Evolutionary conservation across 83 land plant species (phyloP).

Genomic region (Diphasiastrum complanatum): DNA sequence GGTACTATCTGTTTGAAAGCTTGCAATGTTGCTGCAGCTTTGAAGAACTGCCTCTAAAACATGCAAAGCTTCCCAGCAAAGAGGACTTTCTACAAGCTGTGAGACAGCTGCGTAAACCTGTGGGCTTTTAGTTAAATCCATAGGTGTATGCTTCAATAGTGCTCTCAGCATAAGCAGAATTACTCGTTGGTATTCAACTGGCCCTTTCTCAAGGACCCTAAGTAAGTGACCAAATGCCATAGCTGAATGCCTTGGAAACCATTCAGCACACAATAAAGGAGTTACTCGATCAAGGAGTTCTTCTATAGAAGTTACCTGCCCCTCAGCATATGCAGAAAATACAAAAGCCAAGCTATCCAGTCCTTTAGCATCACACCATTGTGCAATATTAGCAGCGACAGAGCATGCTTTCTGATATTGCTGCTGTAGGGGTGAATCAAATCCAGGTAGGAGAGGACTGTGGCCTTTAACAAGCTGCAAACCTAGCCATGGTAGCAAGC

Average conservation of each 20-base stretch:
- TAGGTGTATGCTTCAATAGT: slow-evolving; percentile 79
- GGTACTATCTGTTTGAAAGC: slow-evolving; percentile 33
- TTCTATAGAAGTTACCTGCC: slow-evolving; percentile 51
- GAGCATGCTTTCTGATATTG: slow-evolving; percentile 90
- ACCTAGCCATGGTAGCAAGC: slow-evolving; percentile 91
- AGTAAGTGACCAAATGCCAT: slow-evolving; percentile 94
- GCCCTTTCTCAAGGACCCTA: slow-evolving; percentile 86
- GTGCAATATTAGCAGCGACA: slow-evolving; percentile 75
- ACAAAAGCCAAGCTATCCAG: slow-evolving; percentile 61
- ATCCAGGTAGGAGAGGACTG: slow-evolving; percentile 25
- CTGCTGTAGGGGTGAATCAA: slow-evolving; percentile 62
- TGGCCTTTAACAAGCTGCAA: slow-evolving; percentile 70
- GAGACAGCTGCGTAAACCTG: slow-evolving; percentile 92
- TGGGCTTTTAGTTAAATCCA: slow-evolving; percentile 87
- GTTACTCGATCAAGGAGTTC: slow-evolving; percentile 65
- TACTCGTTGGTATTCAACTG: slow-evolving; percentile 87
- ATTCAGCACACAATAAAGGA: slow-evolving; percentile 67
- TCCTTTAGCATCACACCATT: slow-evolving; percentile 82
- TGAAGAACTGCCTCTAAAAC: slow-evolving; percentile 94
- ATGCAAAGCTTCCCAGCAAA: slow-evolving; percentile 88
- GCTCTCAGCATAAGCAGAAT: slow-evolving; percentile 85
- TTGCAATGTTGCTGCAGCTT: slow-evolving; percentile 61
- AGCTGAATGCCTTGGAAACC: slow-evolving; percentile 93
- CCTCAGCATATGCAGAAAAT: slow-evolving; percentile 70
- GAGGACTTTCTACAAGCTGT: slow-evolving; percentile 88